Evolutionary conservation across 495 filamentous ascomycete genomes (phyloP).

Genomic region (Podospora anserina): DNA sequence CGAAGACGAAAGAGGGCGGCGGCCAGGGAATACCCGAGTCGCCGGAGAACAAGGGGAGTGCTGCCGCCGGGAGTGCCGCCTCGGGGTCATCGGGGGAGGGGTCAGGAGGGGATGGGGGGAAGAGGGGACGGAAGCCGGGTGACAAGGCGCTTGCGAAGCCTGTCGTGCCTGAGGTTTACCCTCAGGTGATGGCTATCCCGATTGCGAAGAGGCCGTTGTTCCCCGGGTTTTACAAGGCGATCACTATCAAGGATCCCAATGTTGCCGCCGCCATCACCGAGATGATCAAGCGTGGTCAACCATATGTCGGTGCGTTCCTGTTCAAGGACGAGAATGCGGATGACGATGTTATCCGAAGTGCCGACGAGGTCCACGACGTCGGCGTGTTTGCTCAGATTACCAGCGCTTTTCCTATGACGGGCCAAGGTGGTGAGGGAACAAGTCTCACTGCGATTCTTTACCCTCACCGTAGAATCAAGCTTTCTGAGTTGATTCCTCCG

Average conservation of each 20-base stretch:
- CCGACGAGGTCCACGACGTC: constrained; percentile 87
- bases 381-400: constrained; percentile 98
- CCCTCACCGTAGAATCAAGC: constrained; percentile 89
- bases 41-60: constrained; percentile 44
- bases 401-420: constrained; percentile 75
- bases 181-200: constrained; percentile 98
- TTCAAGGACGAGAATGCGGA: constrained; percentile 95
- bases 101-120: constrained; percentile 43
- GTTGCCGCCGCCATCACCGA: constrained; percentile 89
- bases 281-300: constrained; percentile 96
- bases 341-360: constrained; percentile 81
- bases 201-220: constrained; percentile 93
- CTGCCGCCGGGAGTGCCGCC: constrained; percentile 36
- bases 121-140: constrained; percentile 58
- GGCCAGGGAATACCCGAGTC: constrained; percentile 35
- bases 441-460: constrained; percentile 90
- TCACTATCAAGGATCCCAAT: constrained; percentile 87
- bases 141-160: constrained; percentile 82
- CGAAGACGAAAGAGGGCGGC: constrained; percentile 28
- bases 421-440: constrained; percentile 47
- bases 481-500: constrained; percentile 75
- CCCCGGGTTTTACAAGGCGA: constrained; percentile 97
- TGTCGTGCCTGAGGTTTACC: constrained; percentile 88
- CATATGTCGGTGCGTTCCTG: constrained; percentile 94
- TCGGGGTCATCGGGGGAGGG: constrained; percentile 46